A percentile compares a stretch with the other conserved stretches of the same genome.
phyloP scores from a whole-genome alignment of 176 grass and related monocot species.

The Ensete glaucum region DNA sequence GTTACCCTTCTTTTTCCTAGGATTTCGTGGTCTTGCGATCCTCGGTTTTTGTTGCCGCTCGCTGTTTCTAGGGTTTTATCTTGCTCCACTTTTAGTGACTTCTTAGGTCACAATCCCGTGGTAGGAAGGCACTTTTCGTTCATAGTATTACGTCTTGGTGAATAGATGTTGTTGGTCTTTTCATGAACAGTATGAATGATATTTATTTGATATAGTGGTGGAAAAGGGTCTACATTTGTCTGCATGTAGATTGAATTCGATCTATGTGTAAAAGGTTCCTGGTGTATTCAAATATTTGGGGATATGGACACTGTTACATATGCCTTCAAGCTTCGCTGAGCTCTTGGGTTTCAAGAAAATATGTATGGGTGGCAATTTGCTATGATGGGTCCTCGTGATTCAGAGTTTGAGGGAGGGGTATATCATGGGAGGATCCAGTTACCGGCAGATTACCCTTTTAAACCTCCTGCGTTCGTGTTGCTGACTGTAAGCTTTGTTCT shows the following conservation, averaged over 20 bases:
- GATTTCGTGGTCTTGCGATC: neutral
- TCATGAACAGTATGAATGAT: no score
- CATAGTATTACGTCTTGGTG: no score
- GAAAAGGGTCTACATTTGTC: no score
- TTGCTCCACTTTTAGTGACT: no score
- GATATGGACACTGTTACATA: neutral
- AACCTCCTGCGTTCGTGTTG: slow-evolving; percentile 86
- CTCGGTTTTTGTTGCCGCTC: no score
- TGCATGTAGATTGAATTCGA: no score
- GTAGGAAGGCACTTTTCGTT: no score
- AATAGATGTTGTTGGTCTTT: no score
- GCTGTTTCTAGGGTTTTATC: no score
- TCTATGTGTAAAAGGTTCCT: neutral
- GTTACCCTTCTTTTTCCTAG: no score
- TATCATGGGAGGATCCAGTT: slow-evolving; percentile 87
- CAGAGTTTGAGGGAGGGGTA: slow-evolving; percentile 86
- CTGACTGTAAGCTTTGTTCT: slow-evolving; percentile 36
- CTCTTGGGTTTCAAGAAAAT: slow-evolving; percentile 44
- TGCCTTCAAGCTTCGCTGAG: neutral
- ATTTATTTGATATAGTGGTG: no score
- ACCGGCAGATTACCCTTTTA: slow-evolving; percentile 78
- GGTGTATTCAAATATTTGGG: neutral
- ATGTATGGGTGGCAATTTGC: slow-evolving; percentile 98
- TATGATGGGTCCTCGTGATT: slow-evolving; percentile 65
- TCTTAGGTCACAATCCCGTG: no score